Percentiles rank a stretch among this genome's conserved stretches.
These are phyloP conservation scores for Leccinum aurantiacum DNA, from an alignment of 768 basidiomycete species.

Conservation along the genomic window DNA sequence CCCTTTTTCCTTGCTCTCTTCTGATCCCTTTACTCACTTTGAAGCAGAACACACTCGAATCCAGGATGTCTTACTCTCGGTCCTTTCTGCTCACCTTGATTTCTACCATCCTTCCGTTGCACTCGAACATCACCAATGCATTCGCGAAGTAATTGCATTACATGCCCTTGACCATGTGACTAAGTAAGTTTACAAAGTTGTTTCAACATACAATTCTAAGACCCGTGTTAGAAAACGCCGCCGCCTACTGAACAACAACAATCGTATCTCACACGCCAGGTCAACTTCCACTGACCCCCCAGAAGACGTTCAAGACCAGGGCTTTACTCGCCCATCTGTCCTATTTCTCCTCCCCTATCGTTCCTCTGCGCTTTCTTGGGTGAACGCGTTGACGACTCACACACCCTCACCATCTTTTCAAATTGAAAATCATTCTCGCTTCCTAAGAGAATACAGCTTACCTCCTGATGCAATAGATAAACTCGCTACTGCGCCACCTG, in stretches of 20 bases:
- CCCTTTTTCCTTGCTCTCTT: neutral
- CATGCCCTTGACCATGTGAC: conserved; percentile 88
- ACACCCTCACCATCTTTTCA: conserved; percentile 72
- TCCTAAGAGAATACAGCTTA: conserved; percentile 78
- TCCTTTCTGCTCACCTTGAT: conserved; percentile 69
- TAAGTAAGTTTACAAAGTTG: conserved; percentile 51
- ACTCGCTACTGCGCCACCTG: conserved; percentile 67
- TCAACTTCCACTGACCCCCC: conserved; percentile 58
- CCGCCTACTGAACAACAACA: conserved; percentile 89
- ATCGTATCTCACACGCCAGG: conserved; percentile 73
- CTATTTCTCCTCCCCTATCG: conserved; percentile 94
- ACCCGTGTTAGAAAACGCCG: conserved; percentile 72
- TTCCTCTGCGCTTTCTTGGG: conserved; percentile 81
- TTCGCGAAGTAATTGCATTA: conserved; percentile 69
- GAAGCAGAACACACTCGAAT: conserved; percentile 48
- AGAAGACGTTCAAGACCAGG: conserved; percentile 90
- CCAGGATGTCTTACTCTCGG: conserved; percentile 68
- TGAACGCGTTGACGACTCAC: conserved; percentile 74
- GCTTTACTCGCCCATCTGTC: conserved; percentile 93
- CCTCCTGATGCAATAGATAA: conserved; percentile 82
- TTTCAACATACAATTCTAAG: neutral
- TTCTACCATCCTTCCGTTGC: conserved; percentile 68
- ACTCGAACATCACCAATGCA: conserved; percentile 59
- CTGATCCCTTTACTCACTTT: conserved; percentile 6
- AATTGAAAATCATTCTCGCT: conserved; percentile 85